Conservation (phyloP, 352 stramenopile species). For the Phytophthora fragariaefolia region DNA sequence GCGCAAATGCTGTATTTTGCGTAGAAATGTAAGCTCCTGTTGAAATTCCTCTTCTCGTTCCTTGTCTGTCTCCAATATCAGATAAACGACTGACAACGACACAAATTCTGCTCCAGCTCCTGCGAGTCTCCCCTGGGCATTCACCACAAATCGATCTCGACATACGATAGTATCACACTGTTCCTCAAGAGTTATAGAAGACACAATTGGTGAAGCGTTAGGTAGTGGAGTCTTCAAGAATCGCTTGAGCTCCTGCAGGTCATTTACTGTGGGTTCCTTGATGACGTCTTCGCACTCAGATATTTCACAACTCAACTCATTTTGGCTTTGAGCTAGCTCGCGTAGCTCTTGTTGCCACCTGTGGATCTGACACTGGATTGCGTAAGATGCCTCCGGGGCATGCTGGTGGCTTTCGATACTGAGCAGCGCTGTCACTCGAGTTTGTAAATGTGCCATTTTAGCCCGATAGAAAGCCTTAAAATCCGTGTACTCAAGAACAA, state of each 20-base stretch:
- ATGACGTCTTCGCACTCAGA: neutral
- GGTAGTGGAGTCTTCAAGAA: constrained; percentile 25
- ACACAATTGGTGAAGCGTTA: neutral
- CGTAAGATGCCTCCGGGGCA: constrained; percentile 2
- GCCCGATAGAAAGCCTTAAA: constrained; percentile 14
- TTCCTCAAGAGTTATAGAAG: constrained; percentile 17
- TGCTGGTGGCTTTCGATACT: neutral
- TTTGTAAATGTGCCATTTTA: constrained; percentile 22
- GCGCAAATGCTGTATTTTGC: constrained; percentile 32
- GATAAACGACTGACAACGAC: constrained; percentile 23
- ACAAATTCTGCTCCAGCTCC: constrained; percentile 1
- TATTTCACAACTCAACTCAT: constrained; percentile 2
- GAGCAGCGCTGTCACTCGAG: neutral
- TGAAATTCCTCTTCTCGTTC: constrained; percentile 13
- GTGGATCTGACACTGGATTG: neutral
- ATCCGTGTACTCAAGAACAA: constrained; percentile 20
- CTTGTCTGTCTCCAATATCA: constrained; percentile 12
- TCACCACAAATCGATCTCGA: constrained; percentile 24
- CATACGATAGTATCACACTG: constrained; percentile 15
- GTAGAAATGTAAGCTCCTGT: constrained; percentile 33
- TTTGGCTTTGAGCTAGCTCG: constrained; percentile 9
- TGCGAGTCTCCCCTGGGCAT: constrained; percentile 19
- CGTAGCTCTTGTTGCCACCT: constrained; percentile 19
- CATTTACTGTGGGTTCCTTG: neutral
- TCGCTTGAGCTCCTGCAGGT: constrained; percentile 25